These are phyloP conservation scores for Penicillium samsonianum DNA, from an alignment of 495 filamentous ascomycete genomes.

Conservation along the genomic window DNA sequence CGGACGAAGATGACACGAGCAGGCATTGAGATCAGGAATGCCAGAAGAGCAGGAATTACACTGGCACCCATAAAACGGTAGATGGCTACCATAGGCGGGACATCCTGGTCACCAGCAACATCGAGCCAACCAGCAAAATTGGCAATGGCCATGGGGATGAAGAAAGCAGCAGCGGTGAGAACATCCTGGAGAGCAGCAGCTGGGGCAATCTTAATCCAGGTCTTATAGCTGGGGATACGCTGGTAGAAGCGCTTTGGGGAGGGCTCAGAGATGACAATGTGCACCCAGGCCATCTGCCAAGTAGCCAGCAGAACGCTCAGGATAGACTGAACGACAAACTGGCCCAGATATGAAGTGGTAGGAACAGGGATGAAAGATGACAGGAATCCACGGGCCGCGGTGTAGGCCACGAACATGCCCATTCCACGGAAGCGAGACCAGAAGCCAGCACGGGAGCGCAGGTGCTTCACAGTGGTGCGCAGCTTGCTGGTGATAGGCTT, in stretches of 20 bases:
- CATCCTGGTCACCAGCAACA: slow-evolving; percentile 21
- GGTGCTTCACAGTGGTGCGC: slow-evolving; percentile 56
- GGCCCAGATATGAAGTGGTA: slow-evolving; percentile 30
- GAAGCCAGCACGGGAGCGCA: slow-evolving; percentile 55
- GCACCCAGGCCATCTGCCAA: slow-evolving; percentile 58
- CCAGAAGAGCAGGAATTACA: slow-evolving; percentile 37
- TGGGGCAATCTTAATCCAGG: slow-evolving; percentile 53
- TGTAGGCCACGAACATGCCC: slow-evolving; percentile 36
- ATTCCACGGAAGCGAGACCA: slow-evolving; percentile 61
- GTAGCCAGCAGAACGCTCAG: slow-evolving; percentile 48
- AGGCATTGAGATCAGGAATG: slow-evolving; percentile 58
- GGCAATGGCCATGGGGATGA: slow-evolving; percentile 41
- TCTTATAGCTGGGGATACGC: slow-evolving; percentile 48
- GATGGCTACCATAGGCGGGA: slow-evolving; percentile 18
- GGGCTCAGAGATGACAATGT: slow-evolving; percentile 61
- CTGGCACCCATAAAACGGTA: slow-evolving; percentile 37
- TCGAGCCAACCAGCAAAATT: slow-evolving; percentile 32
- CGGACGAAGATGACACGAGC: slow-evolving; percentile 63
- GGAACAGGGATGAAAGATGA: slow-evolving; percentile 30
- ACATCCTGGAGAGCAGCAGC: slow-evolving; percentile 49
- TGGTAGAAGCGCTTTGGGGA: slow-evolving; percentile 52
- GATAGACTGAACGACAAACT: slow-evolving; percentile 42
- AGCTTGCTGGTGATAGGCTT: slow-evolving; percentile 62
- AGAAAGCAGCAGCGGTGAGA: slow-evolving; percentile 37
- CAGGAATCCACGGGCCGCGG: slow-evolving; percentile 33